A percentile compares a stretch with the other conserved stretches of the same genome.
Evolutionary conservation across 306 rosid species (phyloP).

Genomic region (Rubus parviflorus): DNA sequence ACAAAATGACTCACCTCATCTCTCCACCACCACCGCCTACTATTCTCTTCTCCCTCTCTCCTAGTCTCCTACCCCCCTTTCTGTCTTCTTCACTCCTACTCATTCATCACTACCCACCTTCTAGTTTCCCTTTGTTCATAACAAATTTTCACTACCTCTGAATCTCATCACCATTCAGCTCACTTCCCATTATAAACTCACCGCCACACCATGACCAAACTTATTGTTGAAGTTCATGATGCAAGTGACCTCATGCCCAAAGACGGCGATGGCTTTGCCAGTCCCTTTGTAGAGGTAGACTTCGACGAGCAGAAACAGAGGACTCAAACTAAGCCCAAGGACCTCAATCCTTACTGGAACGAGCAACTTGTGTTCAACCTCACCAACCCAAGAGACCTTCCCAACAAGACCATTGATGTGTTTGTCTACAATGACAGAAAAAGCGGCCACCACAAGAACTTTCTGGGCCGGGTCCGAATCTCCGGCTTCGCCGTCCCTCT

Average conservation of each 20-base stretch:
- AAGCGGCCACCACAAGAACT: constrained; percentile 41
- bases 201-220: constrained; percentile 55
- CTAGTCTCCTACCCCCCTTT: background rate
- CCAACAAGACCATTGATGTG: constrained; percentile 57
- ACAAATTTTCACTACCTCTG: background rate
- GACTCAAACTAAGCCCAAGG: constrained; percentile 61
- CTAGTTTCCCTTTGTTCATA: background rate
- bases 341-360: constrained; percentile 77
- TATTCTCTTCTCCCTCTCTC: constrained; percentile 15
- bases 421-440: constrained; percentile 49
- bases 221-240: constrained; percentile 69
- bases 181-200: background rate
- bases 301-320: constrained; percentile 58
- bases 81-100: constrained; percentile 15
- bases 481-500: constrained; percentile 59
- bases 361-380: constrained; percentile 64
- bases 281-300: constrained; percentile 67
- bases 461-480: constrained; percentile 80
- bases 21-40: constrained; percentile 3
- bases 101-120: constrained; percentile 18
- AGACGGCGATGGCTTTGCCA: constrained; percentile 75
- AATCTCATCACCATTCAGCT: background rate
- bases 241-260: constrained; percentile 79
- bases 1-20: constrained; percentile 42
- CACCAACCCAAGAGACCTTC: constrained; percentile 42